Conservation (phyloP, 1,284 basidiomycete species). For the Rugosomyces carneus region DNA sequence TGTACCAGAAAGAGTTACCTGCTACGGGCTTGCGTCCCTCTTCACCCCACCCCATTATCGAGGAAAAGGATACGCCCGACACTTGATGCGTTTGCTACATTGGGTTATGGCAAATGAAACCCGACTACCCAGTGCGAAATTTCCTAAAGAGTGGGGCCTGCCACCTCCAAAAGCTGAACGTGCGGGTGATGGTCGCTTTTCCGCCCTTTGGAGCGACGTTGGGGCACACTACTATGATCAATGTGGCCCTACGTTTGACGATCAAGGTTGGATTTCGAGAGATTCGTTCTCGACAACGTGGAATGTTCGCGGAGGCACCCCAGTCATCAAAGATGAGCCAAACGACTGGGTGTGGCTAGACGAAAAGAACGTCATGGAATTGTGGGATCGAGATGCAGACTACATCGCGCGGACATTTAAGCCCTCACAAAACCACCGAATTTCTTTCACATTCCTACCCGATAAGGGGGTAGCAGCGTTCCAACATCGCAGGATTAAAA, state of each 20-base stretch:
- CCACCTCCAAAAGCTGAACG: slow-evolving; percentile 23
- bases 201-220: slow-evolving; percentile 60
- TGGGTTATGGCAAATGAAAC: slow-evolving; percentile 35
- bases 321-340: neutral
- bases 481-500: slow-evolving; percentile 26
- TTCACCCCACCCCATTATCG: slow-evolving; percentile 41
- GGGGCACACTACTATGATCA: slow-evolving; percentile 46
- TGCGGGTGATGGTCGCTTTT: slow-evolving; percentile 34
- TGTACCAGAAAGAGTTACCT: slow-evolving; percentile 22
- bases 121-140: slow-evolving; percentile 19
- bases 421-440: slow-evolving; percentile 9
- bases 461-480: slow-evolving; percentile 40
- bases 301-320: slow-evolving; percentile 19
- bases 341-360: slow-evolving; percentile 30
- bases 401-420: slow-evolving; percentile 24
- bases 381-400: slow-evolving; percentile 31
- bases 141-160: slow-evolving; percentile 32
- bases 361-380: slow-evolving; percentile 21
- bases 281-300: slow-evolving; percentile 39
- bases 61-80: slow-evolving; percentile 42
- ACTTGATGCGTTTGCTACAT: slow-evolving; percentile 51
- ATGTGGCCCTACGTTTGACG: slow-evolving; percentile 33
- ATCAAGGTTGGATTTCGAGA: slow-evolving; percentile 44
- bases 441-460: slow-evolving; percentile 39
- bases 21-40: slow-evolving; percentile 45